Percentiles rank a stretch among this genome's conserved stretches.
These are phyloP conservation scores for Verticillium zaregamsianum DNA, from an alignment of 2,329 filamentous ascomycete genomes.

Conservation along the genomic window DNA sequence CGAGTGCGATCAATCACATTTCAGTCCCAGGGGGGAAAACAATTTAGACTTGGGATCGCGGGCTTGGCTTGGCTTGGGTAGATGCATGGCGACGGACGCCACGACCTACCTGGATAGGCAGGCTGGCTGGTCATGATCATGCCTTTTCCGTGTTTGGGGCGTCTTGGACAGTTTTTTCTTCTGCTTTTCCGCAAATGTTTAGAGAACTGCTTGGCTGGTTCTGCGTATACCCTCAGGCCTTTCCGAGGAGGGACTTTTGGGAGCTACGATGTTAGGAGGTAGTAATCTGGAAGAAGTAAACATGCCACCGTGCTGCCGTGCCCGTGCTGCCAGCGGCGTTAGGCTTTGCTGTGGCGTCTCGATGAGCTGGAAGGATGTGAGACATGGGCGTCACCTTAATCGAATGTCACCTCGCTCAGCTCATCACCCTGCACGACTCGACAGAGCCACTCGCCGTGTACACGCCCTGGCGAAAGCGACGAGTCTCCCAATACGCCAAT, in stretches of 20 bases:
- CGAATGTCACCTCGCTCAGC: background rate
- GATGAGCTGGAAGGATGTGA: background rate
- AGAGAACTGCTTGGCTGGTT: background rate
- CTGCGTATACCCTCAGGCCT: background rate
- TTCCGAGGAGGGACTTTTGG: background rate
- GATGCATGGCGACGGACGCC: background rate
- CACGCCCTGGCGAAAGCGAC: no score
- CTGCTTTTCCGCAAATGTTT: background rate
- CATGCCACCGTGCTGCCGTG: no score
- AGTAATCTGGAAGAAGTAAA: background rate
- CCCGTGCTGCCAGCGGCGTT: background rate
- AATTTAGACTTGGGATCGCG: background rate
- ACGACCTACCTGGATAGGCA: background rate
- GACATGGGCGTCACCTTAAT: background rate
- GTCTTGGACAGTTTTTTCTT: background rate
- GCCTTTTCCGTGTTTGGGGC: background rate
- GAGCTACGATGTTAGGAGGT: background rate
- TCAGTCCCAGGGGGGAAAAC: background rate
- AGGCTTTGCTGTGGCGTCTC: background rate
- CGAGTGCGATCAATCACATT: background rate
- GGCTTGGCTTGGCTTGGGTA: background rate
- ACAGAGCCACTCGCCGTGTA: no score
- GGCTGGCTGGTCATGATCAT: background rate
- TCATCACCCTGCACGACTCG: background rate
- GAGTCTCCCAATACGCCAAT: background rate